phyloP scores from a whole-genome alignment of 2,329 filamentous ascomycete species.

The Phialophora macrospora region DNA sequence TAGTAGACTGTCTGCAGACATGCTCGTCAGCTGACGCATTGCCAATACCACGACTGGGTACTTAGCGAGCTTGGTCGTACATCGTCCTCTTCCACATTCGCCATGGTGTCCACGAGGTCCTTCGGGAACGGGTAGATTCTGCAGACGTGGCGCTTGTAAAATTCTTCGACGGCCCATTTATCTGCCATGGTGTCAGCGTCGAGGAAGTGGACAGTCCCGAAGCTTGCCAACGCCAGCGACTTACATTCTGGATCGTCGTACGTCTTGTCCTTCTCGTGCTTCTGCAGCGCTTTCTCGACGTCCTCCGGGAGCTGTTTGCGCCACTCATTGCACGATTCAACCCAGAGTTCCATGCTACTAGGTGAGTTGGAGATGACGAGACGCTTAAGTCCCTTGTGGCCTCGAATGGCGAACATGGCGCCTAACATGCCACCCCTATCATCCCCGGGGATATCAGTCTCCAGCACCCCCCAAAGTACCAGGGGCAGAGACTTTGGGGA shows the following conservation, averaged over 20 bases:
- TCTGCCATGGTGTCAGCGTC: constrained; percentile 16
- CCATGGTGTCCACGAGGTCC: constrained; percentile 36
- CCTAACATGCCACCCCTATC: constrained; percentile 56
- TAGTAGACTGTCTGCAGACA: constrained; percentile 37
- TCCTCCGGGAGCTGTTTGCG: constrained; percentile 38
- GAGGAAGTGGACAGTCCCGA: neutral
- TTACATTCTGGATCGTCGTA: constrained; percentile 39
- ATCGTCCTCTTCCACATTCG: constrained; percentile 38
- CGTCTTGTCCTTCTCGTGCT: constrained; percentile 33
- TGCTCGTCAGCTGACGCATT: neutral
- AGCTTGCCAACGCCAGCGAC: neutral
- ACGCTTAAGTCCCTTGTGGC: constrained; percentile 46
- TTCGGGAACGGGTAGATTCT: constrained; percentile 44
- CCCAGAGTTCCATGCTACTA: constrained; percentile 40
- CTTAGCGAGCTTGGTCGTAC: neutral
- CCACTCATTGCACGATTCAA: constrained; percentile 38
- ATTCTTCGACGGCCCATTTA: constrained; percentile 39
- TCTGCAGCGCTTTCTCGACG: constrained; percentile 30
- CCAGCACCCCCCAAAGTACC: neutral
- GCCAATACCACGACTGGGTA: neutral
- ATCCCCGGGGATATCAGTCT: neutral
- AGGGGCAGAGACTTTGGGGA: neutral
- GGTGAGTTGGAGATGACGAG: constrained; percentile 46
- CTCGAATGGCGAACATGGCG: constrained; percentile 48
- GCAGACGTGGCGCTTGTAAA: constrained; percentile 43